phyloP scores from a whole-genome alignment of 2,329 filamentous ascomycete genomes.

The Neofusicoccum cordaticola region DNA sequence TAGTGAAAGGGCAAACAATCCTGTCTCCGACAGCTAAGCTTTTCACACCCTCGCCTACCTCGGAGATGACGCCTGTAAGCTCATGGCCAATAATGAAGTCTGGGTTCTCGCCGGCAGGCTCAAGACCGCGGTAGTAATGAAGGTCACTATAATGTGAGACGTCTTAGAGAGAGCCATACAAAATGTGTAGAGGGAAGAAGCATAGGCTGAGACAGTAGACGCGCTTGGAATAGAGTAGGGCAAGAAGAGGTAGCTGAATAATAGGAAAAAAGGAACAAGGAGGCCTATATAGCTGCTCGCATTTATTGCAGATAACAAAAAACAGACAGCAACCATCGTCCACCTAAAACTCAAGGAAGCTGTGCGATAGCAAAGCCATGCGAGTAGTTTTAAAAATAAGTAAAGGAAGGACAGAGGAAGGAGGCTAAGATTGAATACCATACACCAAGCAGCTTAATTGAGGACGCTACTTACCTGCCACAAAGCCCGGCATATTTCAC shows the following conservation, averaged over 20 bases:
- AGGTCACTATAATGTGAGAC: constrained; percentile 53
- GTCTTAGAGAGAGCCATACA: too few species aligned
- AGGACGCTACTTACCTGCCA: constrained; percentile 54
- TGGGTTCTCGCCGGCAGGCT: constrained; percentile 54
- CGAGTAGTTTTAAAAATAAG: too few species aligned
- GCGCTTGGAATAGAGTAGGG: background rate
- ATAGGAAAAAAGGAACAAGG: background rate
- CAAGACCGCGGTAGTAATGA: constrained; percentile 80
- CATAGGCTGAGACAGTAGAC: too few species aligned
- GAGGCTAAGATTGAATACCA: background rate
- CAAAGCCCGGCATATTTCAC: constrained; percentile 81
- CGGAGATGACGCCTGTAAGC: constrained; percentile 73
- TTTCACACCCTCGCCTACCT: constrained; percentile 65
- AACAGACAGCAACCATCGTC: too few species aligned
- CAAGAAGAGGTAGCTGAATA: background rate
- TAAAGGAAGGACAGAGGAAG: background rate
- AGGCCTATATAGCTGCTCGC: too few species aligned
- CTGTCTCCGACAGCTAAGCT: constrained; percentile 70
- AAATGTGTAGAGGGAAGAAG: too few species aligned
- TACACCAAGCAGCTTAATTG: background rate
- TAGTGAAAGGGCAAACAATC: constrained; percentile 79
- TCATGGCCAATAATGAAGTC: constrained; percentile 77
- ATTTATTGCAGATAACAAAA: too few species aligned
- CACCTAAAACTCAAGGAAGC: too few species aligned
- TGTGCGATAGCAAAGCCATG: too few species aligned